Evolutionary conservation across 1,139 yeast genomes (phyloP), one percentile per base, ranked within the genome.

Genomic region (Geotrichum candidum): DNA sequence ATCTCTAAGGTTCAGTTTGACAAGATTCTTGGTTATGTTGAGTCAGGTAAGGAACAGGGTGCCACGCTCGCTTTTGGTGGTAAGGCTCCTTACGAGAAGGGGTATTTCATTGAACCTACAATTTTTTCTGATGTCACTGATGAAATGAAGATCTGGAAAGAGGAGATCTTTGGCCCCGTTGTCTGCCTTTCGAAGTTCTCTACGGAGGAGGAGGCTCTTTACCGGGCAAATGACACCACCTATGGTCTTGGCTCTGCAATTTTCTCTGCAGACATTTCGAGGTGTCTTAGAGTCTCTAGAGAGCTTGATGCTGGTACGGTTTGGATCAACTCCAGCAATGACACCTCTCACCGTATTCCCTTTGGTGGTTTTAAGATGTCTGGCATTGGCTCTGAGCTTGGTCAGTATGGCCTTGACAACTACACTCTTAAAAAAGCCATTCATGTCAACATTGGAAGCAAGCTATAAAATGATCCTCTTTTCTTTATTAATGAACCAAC

Each of bases 101-200:
- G 96, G 70, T 88, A 77, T 82, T 89, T 85, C 69, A 78, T 89
- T 70, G 79, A 85, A 77, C 96, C 96, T 75, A 89, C 96, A 61
- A 82, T 89, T 69, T 87, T 89, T 70, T 82, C 87, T 60, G 85
- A 87, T 69, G 92, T 87, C 68, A 79, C 76, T 56, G 85, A 84
- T 72, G 78, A 81, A 68, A 86, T 84, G 86, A 76, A 77, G 69
- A 85, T 88, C 70, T 88, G 87, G 65, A 80, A 77, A 72, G 92
- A 87, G 68, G 94, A 87, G 76, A 90, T 91, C 68, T 91, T 91
- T 72, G 97, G 97, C 41, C 97, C 97, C n/a, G 96, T 90, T 50
- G 90, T 87, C 57, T 83, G 89, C n/a, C 79, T 88, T 60, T 78
- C 85, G 67, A 85, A 84, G 74, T 91, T 91, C 76, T 77, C 78